Conservation (phyloP, 805 yeast genomes). For the Clavispora phyllophila region DNA sequence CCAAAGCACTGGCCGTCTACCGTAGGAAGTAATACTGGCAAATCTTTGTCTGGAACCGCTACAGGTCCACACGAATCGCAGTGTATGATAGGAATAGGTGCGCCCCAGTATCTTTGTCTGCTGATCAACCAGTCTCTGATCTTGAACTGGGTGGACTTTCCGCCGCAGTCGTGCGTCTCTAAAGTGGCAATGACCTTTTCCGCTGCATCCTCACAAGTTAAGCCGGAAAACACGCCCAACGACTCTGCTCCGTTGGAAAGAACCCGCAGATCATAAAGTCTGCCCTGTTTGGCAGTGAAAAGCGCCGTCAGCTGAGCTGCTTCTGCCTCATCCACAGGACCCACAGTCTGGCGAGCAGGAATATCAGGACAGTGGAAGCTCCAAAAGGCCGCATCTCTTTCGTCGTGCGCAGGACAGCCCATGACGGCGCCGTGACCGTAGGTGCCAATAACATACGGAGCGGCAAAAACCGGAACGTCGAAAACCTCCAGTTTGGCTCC, state of each 20-base stretch:
- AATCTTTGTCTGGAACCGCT: slow-evolving; percentile 81
- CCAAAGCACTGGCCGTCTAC: slow-evolving; percentile 49
- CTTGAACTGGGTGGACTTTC: slow-evolving; percentile 47
- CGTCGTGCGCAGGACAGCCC: slow-evolving; percentile 97
- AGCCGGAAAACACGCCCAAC: slow-evolving; percentile 44
- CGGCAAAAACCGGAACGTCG: slow-evolving; percentile 72
- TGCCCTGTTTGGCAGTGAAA: slow-evolving; percentile 44
- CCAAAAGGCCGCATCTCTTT: slow-evolving; percentile 84
- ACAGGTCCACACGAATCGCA: slow-evolving; percentile 84
- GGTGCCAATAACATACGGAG: slow-evolving; percentile 80
- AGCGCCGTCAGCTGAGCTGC: slow-evolving; percentile 28
- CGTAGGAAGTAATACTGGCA: slow-evolving; percentile 79
- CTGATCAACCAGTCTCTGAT: slow-evolving; percentile 93
- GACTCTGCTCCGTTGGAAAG: slow-evolving; percentile 22
- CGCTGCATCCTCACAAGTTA: slow-evolving; percentile 48
- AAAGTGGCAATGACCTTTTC: slow-evolving; percentile 40
- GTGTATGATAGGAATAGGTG: slow-evolving; percentile 93
- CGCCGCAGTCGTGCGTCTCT: slow-evolving; percentile 38
- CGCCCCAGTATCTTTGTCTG: slow-evolving; percentile 97
- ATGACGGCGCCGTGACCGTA: slow-evolving; percentile 94
- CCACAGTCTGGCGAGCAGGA: slow-evolving; percentile 42
- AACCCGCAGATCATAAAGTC: slow-evolving; percentile 24
- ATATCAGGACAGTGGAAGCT: slow-evolving; percentile 45
- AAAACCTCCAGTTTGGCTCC: slow-evolving; percentile 12
- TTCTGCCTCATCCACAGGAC: slow-evolving; percentile 25